Evolutionary conservation across 2,329 filamentous ascomycete genomes (phyloP).

Genomic region (Daldinia sp.): DNA sequence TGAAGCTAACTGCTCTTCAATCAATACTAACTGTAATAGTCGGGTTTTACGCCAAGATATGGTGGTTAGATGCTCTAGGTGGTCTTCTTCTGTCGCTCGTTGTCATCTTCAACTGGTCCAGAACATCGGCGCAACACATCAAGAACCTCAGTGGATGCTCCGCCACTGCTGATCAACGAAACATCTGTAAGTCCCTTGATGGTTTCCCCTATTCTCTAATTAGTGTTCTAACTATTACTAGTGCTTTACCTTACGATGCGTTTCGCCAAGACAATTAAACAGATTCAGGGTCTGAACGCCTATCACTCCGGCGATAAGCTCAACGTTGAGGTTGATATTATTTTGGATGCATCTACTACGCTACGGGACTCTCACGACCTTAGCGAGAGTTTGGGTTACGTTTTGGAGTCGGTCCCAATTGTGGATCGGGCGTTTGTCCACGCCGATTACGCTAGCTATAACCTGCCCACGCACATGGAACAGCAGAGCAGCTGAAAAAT

Average conservation of each 20-base stretch:
- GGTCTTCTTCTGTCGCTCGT: conserved; percentile 80
- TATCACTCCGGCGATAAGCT: conserved; percentile 88
- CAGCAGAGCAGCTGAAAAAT: conserved; percentile 47
- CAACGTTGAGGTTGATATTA: conserved; percentile 84
- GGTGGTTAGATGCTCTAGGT: conserved; percentile 85
- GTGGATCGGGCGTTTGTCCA: conserved; percentile 78
- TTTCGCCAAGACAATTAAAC: conserved; percentile 85
- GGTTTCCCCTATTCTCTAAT: background rate
- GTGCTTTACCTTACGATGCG: conserved; percentile 92
- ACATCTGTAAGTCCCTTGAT: conserved; percentile 60
- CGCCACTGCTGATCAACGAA: conserved; percentile 81
- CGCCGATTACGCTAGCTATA: conserved; percentile 69
- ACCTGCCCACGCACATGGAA: conserved; percentile 67
- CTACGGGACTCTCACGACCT: conserved; percentile 84
- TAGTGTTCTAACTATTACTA: conserved; percentile 32
- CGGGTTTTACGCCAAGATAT: conserved; percentile 77
- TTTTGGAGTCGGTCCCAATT: conserved; percentile 82
- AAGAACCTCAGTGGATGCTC: conserved; percentile 82
- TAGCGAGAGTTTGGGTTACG: conserved; percentile 73
- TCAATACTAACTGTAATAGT: conserved; percentile 51
- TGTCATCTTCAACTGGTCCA: conserved; percentile 82
- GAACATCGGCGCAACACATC: conserved; percentile 78
- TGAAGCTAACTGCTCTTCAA: background rate
- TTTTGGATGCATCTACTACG: conserved; percentile 77
- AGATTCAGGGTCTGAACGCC: conserved; percentile 84